Evolutionary conservation across 2,329 filamentous ascomycete genomes (phyloP), one percentile per base, ranked within the genome.

Genomic region (Penicillium sp.): DNA sequence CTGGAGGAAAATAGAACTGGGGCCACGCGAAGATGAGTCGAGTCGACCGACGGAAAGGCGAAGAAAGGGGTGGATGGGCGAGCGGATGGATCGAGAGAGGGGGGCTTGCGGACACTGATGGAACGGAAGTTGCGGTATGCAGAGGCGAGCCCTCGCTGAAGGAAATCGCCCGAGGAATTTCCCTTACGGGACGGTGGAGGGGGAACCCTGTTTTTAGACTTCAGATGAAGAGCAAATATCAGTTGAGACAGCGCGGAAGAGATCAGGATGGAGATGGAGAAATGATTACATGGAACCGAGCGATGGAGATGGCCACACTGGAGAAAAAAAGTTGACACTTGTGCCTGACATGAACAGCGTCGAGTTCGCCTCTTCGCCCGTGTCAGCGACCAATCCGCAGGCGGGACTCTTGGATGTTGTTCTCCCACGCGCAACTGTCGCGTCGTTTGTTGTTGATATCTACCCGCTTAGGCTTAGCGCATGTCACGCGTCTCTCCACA

Each of bases 371-470:
- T 63, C 53, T 49, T 56, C 30, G 48, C 54, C 48, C 30, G 50
- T 19, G 48, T 58, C 55, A 23, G 55, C 50, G 56, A 52, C 63
- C 65, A 64, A 65, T 65, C 62, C 59, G 61, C 48, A 59, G 26
- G 65, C 58, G 64, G 64, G 66, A 64, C 63, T 66, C 45, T 65
- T 61, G 44, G 50, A 26, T 65, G 66, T 68, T 66, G 60, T 61
- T 64, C 56, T 60, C 54, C 23, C 49, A 61, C 67, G 69, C 71
- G 70, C 67, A 66, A 67, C 50, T 38, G 61, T 65, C 71, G 72
- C 71, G 70, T 74, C 71, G 66, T 71, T 70, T 72, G 71, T 73
- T 73, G 70, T 72, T 71, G 71, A 69, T 61, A 64, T 21, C 61
- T 48, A 26, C 26, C 63, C 47, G 35, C 7, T 55, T 70, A 29